phyloP scores from a whole-genome alignment of 75 land plant species.

The Pinus taeda region DNA sequence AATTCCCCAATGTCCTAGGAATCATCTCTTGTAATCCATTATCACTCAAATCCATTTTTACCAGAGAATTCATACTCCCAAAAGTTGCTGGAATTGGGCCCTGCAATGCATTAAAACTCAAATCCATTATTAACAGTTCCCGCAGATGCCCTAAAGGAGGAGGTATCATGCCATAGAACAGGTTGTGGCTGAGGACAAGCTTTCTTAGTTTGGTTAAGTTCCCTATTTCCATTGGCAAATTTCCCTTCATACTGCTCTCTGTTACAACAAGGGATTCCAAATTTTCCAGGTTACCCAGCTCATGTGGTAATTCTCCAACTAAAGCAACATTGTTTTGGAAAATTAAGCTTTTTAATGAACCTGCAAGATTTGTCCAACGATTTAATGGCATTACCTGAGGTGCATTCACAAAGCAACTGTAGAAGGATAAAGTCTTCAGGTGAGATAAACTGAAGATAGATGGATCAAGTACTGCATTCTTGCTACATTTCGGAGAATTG shows the following conservation, averaged over 20 bases:
- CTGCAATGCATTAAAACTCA: constrained; percentile 22
- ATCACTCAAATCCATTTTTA: constrained; percentile 6
- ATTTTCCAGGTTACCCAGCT: constrained; percentile 18
- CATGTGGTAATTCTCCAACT: constrained; percentile 5
- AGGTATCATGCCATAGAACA: constrained; percentile 22
- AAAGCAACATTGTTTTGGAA: constrained; percentile 34
- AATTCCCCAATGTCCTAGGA: constrained; percentile 5
- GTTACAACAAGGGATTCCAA: constrained; percentile 25
- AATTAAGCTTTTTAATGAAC: constrained; percentile 38
- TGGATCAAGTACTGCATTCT: constrained; percentile 22
- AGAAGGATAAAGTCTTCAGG: constrained; percentile 43
- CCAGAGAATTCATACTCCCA: constrained; percentile 14
- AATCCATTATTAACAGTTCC: constrained; percentile 20
- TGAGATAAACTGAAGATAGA: constrained; percentile 44
- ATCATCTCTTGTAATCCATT: constrained; percentile 7
- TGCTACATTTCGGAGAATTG: constrained; percentile 32
- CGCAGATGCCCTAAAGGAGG: constrained; percentile 15
- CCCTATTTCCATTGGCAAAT: constrained; percentile 18
- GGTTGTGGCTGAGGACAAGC: constrained; percentile 15
- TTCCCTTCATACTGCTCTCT: constrained; percentile 25
- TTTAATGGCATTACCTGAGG: constrained; percentile 21
- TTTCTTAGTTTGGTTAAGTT: constrained; percentile 13
- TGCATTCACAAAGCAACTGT: constrained; percentile 37
- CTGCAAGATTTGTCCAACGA: constrained; percentile 29
- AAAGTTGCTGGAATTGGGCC: constrained; percentile 18